phyloP scores from a whole-genome alignment of 352 stramenopile genomes.

The Pythium apleroticum region DNA sequence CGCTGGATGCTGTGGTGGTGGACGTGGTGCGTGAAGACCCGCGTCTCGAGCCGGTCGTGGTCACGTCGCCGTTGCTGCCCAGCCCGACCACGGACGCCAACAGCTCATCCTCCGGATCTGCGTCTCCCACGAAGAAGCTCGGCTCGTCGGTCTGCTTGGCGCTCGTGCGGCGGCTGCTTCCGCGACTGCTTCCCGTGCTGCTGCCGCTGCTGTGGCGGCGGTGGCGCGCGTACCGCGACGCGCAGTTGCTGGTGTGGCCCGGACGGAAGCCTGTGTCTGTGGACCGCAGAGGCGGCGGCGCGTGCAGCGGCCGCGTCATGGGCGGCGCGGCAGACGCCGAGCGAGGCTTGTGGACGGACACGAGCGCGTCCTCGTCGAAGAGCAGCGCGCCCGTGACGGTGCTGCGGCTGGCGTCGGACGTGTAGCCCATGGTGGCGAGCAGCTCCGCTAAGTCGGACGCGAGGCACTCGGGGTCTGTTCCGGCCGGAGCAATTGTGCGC shows the following conservation, averaged over 20 bases:
- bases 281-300: background rate
- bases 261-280: background rate
- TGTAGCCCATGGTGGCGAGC: conserved; percentile 1
- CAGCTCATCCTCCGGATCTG: background rate
- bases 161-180: background rate
- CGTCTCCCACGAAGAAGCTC: background rate
- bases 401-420: background rate
- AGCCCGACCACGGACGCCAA: background rate
- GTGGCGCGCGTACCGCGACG: conserved; percentile 3
- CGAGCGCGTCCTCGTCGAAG: conserved; percentile 15
- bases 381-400: conserved; percentile 11
- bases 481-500: background rate
- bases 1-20: background rate
- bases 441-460: background rate
- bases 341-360: conserved; percentile 7
- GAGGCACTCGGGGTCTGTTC: background rate
- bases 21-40: background rate
- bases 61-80: background rate
- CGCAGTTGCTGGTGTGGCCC: conserved; percentile 17
- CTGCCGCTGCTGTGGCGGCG: conserved; percentile 13
- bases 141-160: background rate
- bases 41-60: background rate
- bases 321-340: background rate
- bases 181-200: background rate
- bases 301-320: background rate